Evolutionary conservation across 108 stramenopile genomes (phyloP).

Genomic region (Tribonema minus): DNA sequence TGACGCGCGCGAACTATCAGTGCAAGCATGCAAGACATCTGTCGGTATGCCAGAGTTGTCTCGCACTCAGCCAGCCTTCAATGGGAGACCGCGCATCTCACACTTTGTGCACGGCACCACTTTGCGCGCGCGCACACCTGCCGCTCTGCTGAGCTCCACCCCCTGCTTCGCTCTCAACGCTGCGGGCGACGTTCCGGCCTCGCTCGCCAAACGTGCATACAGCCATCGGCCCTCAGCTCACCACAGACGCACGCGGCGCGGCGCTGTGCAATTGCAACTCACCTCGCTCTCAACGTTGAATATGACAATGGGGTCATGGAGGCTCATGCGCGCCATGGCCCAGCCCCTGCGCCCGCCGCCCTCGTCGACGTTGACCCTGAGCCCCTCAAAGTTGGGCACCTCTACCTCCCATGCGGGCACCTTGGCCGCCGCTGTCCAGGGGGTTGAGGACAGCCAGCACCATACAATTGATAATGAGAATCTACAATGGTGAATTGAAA

Average conservation of each 20-base stretch:
- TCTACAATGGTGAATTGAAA: too few relatives aligned
- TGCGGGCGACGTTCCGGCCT: too few relatives aligned
- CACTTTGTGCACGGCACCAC: too few relatives aligned
- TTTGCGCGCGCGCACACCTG: too few relatives aligned
- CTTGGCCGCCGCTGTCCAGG: not conserved
- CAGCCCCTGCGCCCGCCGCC: slow-evolving; percentile 12
- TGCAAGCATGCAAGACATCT: not conserved
- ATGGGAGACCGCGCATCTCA: not conserved
- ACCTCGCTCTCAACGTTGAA: slow-evolving; percentile 32
- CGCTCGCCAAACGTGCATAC: too few relatives aligned
- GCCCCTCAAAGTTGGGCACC: slow-evolving; percentile 17
- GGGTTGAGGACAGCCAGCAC: too few relatives aligned
- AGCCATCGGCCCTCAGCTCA: too few relatives aligned
- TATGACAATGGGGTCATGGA: slow-evolving; percentile 32
- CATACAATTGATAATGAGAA: too few relatives aligned
- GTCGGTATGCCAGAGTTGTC: not conserved
- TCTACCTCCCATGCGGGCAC: slow-evolving; percentile 8
- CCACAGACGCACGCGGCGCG: too few relatives aligned
- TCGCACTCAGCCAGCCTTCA: not conserved
- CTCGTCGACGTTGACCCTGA: slow-evolving; percentile 27
- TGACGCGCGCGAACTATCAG: not conserved
- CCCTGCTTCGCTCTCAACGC: too few relatives aligned
- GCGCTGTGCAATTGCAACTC: too few relatives aligned
- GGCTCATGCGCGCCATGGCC: slow-evolving; percentile 18
- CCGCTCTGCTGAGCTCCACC: too few relatives aligned